Conservation (phyloP, 768 basidiomycete species). For the Termitomyces sp. region DNA sequence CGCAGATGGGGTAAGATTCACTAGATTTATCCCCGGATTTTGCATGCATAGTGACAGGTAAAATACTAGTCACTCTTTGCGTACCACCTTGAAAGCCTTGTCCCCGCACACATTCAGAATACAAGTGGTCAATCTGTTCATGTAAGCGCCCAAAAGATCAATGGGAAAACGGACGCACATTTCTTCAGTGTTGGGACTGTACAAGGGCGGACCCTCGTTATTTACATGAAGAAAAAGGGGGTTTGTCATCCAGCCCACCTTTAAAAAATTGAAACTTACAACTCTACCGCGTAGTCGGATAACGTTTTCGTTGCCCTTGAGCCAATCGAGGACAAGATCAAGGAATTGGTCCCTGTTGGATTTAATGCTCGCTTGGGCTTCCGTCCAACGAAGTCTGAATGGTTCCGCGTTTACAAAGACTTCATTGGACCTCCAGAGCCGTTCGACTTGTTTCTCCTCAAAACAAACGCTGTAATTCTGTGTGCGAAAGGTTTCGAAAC, state of each 20-base stretch:
- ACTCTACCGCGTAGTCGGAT: slow-evolving; percentile 43
- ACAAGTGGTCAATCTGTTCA: slow-evolving; percentile 49
- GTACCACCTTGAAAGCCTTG: slow-evolving; percentile 91
- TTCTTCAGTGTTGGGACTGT: slow-evolving; percentile 93
- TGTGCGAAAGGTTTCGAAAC: slow-evolving; percentile 94
- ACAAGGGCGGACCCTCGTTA: slow-evolving; percentile 79
- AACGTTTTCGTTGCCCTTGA: slow-evolving; percentile 94
- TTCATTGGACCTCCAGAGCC: slow-evolving; percentile 90
- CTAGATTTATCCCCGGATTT: neutral
- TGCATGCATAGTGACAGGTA: neutral
- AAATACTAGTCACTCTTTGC: slow-evolving; percentile 70
- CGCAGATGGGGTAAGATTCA: slow-evolving; percentile 67
- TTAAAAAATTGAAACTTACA: neutral
- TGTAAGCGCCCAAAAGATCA: slow-evolving; percentile 80
- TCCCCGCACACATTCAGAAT: slow-evolving; percentile 42
- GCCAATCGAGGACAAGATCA: slow-evolving; percentile 83
- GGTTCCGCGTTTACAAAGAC: slow-evolving; percentile 92
- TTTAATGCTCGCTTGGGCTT: slow-evolving; percentile 71
- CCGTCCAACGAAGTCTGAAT: slow-evolving; percentile 78
- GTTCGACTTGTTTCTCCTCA: slow-evolving; percentile 84
- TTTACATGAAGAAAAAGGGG: slow-evolving; percentile 95
- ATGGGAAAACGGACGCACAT: slow-evolving; percentile 84
- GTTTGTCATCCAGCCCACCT: slow-evolving; percentile 20
- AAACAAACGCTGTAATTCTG: slow-evolving; percentile 85
- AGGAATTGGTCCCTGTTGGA: slow-evolving; percentile 62